Percentiles rank a stretch among this genome's conserved stretches.
phyloP scores from a whole-genome alignment of 2,329 filamentous ascomycete genomes.

The Periconia digitata region DNA sequence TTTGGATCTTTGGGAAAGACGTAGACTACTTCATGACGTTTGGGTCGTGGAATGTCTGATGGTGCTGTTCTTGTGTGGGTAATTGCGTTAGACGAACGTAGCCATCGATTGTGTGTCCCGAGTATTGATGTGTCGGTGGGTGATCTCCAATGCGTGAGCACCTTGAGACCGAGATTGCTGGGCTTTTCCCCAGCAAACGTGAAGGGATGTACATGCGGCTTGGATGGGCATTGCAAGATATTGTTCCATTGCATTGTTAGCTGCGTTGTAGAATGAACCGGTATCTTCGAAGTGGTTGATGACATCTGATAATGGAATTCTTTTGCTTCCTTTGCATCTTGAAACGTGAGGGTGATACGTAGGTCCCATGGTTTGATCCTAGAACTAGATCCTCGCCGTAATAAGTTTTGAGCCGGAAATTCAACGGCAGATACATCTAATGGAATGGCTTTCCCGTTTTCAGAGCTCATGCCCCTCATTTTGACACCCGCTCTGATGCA shows the following conservation, averaged over 20 bases:
- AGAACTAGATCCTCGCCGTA: background rate
- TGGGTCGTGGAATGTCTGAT: constrained; percentile 14
- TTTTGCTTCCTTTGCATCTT: constrained; percentile 16
- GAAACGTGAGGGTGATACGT: constrained; percentile 24
- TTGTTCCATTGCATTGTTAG: constrained; percentile 30
- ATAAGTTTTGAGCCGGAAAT: constrained; percentile 21
- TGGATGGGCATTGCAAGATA: constrained; percentile 27
- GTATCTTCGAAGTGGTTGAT: constrained; percentile 5
- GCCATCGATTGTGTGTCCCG: constrained; percentile 25
- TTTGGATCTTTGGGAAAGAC: constrained; percentile 9
- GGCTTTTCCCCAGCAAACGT: background rate
- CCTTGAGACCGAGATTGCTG: constrained; percentile 24
- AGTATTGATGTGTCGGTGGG: constrained; percentile 15
- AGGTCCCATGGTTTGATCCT: constrained; percentile 11
- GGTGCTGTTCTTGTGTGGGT: constrained; percentile 11
- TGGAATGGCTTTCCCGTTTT: background rate
- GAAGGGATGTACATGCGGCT: constrained; percentile 12
- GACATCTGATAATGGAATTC: constrained; percentile 28
- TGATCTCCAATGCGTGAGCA: constrained; percentile 25
- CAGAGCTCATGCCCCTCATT: constrained; percentile 7
- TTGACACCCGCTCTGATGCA: constrained; percentile 5
- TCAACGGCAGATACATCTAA: constrained; percentile 15
- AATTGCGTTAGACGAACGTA: constrained; percentile 1
- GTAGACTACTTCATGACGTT: constrained; percentile 15
- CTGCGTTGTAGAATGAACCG: constrained; percentile 8